Conservation (phyloP, 495 filamentous ascomycete species). For the Hyaloscypha hepaticicola region DNA sequence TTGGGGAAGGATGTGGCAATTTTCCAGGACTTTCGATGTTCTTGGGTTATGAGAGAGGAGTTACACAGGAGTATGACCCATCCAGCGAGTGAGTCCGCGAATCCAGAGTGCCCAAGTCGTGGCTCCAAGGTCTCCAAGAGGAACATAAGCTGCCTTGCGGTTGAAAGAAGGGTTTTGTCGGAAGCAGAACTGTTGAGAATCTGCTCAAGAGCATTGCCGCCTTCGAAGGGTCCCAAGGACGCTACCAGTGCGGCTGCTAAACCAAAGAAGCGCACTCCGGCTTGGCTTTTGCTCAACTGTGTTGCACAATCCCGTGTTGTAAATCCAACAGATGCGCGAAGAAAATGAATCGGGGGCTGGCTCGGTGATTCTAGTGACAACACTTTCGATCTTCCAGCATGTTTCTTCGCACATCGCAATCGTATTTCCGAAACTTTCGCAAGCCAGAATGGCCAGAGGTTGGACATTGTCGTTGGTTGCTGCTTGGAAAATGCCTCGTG, state of each 20-base stretch:
- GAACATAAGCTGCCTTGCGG: constrained; percentile 4
- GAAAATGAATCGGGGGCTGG: constrained; percentile 8
- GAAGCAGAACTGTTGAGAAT: constrained; percentile 1
- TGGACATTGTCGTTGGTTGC: constrained; percentile 1
- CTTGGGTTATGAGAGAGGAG: neutral
- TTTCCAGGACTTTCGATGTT: neutral
- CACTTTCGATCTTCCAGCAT: neutral
- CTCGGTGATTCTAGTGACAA: neutral
- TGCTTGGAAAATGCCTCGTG: neutral
- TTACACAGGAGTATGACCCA: neutral
- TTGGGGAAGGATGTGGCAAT: neutral
- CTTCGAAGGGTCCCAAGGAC: constrained; percentile 5
- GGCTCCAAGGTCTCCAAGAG: constrained; percentile 3
- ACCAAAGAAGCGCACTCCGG: constrained; percentile 28
- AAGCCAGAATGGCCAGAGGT: neutral
- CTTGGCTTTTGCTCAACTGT: constrained; percentile 22
- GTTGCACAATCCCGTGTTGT: constrained; percentile 25
- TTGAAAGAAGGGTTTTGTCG: neutral
- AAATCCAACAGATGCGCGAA: constrained; percentile 20
- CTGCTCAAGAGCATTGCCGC: neutral
- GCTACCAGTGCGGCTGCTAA: constrained; percentile 21
- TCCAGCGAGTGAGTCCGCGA: constrained; percentile 6
- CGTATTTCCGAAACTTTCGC: constrained; percentile 1
- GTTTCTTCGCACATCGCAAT: constrained; percentile 1
- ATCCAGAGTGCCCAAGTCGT: neutral